Percentiles rank a stretch among this genome's conserved stretches.
phyloP scores from a whole-genome alignment of 1,284 basidiomycete species.

The Leucoagaricus sp. region DNA sequence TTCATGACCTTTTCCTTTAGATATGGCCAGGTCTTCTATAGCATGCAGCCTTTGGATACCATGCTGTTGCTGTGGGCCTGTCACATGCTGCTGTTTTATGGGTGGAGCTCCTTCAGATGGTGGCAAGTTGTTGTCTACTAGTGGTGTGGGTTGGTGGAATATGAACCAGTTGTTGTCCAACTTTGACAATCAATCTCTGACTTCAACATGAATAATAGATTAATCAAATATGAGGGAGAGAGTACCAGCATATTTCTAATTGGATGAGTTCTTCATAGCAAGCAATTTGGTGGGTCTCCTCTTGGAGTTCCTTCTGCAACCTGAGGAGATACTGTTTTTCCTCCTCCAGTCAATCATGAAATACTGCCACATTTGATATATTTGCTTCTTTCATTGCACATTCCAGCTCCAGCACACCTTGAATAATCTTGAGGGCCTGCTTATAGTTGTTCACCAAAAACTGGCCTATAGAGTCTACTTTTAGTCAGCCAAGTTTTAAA shows the following conservation, averaged over 20 bases:
- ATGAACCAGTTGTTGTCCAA: too few species aligned
- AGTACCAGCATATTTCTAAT: neutral
- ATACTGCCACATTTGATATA: neutral
- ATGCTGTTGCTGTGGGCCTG: neutral
- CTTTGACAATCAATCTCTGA: neutral
- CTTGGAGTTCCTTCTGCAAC: neutral
- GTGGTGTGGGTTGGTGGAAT: too few species aligned
- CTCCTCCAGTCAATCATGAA: neutral
- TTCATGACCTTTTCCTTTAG: neutral
- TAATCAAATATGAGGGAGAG: too few species aligned
- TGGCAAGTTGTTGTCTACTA: too few species aligned
- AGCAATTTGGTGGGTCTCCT: neutral
- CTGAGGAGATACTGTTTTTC: neutral
- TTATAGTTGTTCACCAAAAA: constrained; percentile 4
- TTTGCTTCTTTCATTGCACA: neutral
- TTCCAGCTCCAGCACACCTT: neutral
- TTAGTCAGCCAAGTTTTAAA: neutral
- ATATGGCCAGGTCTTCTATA: neutral
- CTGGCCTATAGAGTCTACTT: neutral
- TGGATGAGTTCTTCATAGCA: neutral
- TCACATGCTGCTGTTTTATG: too few species aligned
- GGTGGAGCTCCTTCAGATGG: too few species aligned
- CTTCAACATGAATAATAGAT: too few species aligned
- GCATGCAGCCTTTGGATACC: neutral
- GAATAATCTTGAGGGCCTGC: neutral